Evolutionary conservation across 2,329 filamentous ascomycete genomes (phyloP), one percentile per base, ranked within the genome.

Genomic region (Cadophora sp.): DNA sequence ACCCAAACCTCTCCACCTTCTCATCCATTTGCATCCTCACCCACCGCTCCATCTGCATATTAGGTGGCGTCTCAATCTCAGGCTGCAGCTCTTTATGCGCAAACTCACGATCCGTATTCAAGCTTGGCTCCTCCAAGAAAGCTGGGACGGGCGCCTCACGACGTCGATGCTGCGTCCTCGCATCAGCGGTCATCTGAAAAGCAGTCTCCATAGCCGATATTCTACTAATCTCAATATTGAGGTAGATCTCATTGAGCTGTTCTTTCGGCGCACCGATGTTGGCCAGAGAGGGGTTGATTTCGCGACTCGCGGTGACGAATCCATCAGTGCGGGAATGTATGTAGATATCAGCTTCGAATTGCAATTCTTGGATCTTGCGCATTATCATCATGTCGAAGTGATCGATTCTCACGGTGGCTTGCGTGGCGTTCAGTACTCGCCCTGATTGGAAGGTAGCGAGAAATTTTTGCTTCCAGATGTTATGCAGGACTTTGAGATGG

Each of bases 351-450:
- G 62, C 65, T 27, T 71, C 66, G 47, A 66, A 24, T 43, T 73
- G 73, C 11, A 73, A 50, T 59, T 73, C 71, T 50, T 68, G 64
- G 22, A 73, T 67, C 36, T 71, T 70, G 53, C 70, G 71, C 18
- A 73, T 62, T 20, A 73, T 60, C 43, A 73, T 68, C 53, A 73
- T 65, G 24, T 68, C 70, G 22, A 53, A 65, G 39, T 73, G 68
- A 36, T 73, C 70, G 18, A 73, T 69, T 3, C 55, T 47, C 16
- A 73, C 62, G 3, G 71, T 72, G n/a, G 24, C 53, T 47, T 73
- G 70, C 1, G 66, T 70, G 11, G 11, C 59, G 41, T 68, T 71
- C 5, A 73, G 59, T 24, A 47, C 13, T 3, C 65, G 65, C 3
- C 71, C 68, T 0, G 62, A 66, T 43, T 48, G 27, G 22, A 73